A percentile compares a stretch with the other conserved stretches of the same genome.
Conservation (phyloP, 2,329 filamentous ascomycete species). For the Torrubiella hemipterigena region DNA sequence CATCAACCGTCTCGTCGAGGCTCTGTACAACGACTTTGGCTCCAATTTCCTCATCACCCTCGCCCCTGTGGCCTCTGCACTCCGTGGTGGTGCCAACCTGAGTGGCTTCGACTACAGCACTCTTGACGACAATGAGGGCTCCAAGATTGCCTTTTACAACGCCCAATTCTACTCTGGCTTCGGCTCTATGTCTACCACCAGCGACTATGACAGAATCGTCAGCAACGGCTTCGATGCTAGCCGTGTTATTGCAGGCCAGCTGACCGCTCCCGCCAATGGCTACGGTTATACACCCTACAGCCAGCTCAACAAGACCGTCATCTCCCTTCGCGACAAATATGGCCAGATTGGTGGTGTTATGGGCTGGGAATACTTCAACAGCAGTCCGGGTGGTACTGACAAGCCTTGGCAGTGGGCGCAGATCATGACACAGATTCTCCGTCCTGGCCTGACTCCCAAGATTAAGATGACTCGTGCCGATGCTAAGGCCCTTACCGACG, state of each 20-base stretch:
- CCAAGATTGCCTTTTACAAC: conserved; percentile 69
- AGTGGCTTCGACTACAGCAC: conserved; percentile 68
- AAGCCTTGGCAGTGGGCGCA: conserved; percentile 67
- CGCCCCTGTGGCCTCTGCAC: conserved; percentile 65
- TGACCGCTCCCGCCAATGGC: conserved; percentile 65
- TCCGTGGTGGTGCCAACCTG: conserved; percentile 44
- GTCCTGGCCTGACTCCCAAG: conserved; percentile 9
- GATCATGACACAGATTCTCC: conserved; percentile 37
- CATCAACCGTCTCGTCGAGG: conserved; percentile 50
- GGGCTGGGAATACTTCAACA: conserved; percentile 90
- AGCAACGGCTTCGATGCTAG: conserved; percentile 55
- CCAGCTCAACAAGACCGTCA: conserved; percentile 28
- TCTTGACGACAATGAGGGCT: conserved; percentile 51
- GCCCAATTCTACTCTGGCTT: conserved; percentile 84
- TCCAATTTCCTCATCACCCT: conserved; percentile 60
- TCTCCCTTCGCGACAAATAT: conserved; percentile 33
- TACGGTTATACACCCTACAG: conserved; percentile 29
- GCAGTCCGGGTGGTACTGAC: conserved; percentile 43
- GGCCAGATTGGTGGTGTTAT: conserved; percentile 70
- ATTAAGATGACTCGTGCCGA: conserved; percentile 6
- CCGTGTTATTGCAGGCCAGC: conserved; percentile 63
- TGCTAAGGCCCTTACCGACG: conserved; percentile 5
- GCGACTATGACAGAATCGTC: conserved; percentile 32
- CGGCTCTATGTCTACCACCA: conserved; percentile 38
- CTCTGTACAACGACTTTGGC: conserved; percentile 57